phyloP scores from a whole-genome alignment of 169 alveolate genomes.

The Cryptosporidium canis region DNA sequence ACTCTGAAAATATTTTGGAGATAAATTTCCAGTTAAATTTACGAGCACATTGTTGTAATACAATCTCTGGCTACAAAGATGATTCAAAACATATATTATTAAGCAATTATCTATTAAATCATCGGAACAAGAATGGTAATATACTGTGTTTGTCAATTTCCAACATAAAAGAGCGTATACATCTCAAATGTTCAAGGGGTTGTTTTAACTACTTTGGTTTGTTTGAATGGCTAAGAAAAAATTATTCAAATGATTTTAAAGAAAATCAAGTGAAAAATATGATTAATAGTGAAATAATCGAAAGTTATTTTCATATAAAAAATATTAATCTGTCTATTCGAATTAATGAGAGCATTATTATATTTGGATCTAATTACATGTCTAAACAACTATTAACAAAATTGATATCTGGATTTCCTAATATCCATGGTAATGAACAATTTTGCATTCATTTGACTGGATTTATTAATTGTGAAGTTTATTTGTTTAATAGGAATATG shows the following conservation, averaged over 20 bases:
- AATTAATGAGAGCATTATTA: background rate
- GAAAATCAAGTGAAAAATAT: background rate
- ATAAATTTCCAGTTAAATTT: too few species aligned
- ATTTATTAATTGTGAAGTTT: background rate
- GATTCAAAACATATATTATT: background rate
- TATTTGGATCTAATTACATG: constrained; percentile 17
- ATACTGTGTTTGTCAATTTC: background rate
- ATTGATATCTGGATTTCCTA: constrained; percentile 39
- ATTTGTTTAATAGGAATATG: constrained; percentile 26
- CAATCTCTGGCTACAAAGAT: background rate
- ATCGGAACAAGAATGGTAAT: background rate
- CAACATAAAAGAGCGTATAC: background rate
- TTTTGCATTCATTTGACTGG: background rate
- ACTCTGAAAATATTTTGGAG: too few species aligned
- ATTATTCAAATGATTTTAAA: background rate
- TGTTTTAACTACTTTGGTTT: background rate
- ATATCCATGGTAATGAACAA: background rate
- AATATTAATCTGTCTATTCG: background rate
- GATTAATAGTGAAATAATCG: background rate
- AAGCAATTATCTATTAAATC: background rate
- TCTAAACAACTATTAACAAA: constrained; percentile 6
- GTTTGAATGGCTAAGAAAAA: background rate
- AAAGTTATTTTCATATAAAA: background rate
- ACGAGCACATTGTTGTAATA: too few species aligned
- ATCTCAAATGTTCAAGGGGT: background rate